phyloP scores from a whole-genome alignment of 805 yeast species.

The Teunomyces gatunensis region DNA sequence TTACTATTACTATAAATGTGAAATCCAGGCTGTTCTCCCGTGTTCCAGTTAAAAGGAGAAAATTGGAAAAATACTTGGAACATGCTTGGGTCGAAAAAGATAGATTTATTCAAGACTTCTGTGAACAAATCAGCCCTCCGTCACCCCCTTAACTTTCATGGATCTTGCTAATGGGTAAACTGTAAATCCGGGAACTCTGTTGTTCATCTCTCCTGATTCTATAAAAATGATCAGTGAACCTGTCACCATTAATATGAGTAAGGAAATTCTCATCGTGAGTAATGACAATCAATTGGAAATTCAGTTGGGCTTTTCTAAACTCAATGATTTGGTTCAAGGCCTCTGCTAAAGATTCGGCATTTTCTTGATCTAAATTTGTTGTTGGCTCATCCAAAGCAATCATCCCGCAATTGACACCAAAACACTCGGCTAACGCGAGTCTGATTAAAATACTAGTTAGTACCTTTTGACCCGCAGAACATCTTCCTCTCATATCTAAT shows the following conservation, averaged over 20 bases:
- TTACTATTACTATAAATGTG: slow-evolving; percentile 46
- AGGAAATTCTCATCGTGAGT: slow-evolving; percentile 95
- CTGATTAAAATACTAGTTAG: slow-evolving; percentile 89
- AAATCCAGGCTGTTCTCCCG: slow-evolving; percentile 45
- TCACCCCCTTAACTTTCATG: slow-evolving; percentile 19
- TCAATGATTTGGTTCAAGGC: slow-evolving; percentile 75
- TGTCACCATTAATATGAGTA: slow-evolving; percentile 77
- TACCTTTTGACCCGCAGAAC: slow-evolving; percentile 97
- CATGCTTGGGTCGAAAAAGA: slow-evolving; percentile 72
- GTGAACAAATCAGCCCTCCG: not conserved
- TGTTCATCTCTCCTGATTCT: slow-evolving; percentile 76
- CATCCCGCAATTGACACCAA: slow-evolving; percentile 92
- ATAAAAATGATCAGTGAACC: slow-evolving; percentile 84
- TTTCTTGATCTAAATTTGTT: slow-evolving; percentile 87
- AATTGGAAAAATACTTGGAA: slow-evolving; percentile 76
- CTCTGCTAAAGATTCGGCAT: slow-evolving; percentile 81
- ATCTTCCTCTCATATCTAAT: slow-evolving; percentile 95
- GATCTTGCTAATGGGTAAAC: slow-evolving; percentile 40
- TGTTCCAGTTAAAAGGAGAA: slow-evolving; percentile 51
- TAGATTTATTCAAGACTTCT: slow-evolving; percentile 19
- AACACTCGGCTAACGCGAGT: slow-evolving; percentile 90
- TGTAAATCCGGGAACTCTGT: slow-evolving; percentile 72
- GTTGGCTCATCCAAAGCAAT: slow-evolving; percentile 98
- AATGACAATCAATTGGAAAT: slow-evolving; percentile 91
- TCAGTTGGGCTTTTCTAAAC: slow-evolving; percentile 70